Evolutionary conservation across 129 eudicot genomes (phyloP).

Genomic region (Flaveria sonorensis): DNA sequence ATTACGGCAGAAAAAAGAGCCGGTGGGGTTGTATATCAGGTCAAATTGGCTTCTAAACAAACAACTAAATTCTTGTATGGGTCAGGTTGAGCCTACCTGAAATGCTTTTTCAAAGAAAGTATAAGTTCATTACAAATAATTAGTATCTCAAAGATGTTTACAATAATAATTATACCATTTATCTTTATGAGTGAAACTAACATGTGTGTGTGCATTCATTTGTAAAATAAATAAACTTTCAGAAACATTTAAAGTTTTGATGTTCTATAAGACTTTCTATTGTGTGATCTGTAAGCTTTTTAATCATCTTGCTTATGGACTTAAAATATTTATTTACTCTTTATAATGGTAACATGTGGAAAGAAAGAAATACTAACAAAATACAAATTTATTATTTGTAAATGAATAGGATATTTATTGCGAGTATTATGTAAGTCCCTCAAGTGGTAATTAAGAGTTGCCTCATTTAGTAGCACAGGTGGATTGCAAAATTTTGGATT

Average conservation of each 20-base stretch:
- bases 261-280: slow-evolving; percentile 84
- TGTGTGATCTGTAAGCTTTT: slow-evolving; percentile 67
- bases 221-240: slow-evolving; percentile 92
- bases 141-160: not conserved
- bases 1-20: not conserved
- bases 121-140: not conserved
- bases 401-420: no score
- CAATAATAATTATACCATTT: not conserved
- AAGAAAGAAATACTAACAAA: no score
- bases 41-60: not conserved
- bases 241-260: slow-evolving; percentile 55
- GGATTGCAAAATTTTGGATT: no score
- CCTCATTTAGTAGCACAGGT: no score
- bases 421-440: no score
- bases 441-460: no score
- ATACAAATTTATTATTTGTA: no score
- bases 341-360: not conserved
- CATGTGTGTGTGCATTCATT: slow-evolving; percentile 58
- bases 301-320: slow-evolving; percentile 12
- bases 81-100: no score
- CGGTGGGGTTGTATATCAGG: not conserved
- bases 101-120: no score
- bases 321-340: slow-evolving; percentile 3
- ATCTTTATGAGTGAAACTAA: slow-evolving; percentile 28
- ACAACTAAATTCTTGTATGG: not conserved